Base-by-base conservation (phyloP, 2,329 filamentous ascomycete species). In the Aspergillus proliferans region DNA sequence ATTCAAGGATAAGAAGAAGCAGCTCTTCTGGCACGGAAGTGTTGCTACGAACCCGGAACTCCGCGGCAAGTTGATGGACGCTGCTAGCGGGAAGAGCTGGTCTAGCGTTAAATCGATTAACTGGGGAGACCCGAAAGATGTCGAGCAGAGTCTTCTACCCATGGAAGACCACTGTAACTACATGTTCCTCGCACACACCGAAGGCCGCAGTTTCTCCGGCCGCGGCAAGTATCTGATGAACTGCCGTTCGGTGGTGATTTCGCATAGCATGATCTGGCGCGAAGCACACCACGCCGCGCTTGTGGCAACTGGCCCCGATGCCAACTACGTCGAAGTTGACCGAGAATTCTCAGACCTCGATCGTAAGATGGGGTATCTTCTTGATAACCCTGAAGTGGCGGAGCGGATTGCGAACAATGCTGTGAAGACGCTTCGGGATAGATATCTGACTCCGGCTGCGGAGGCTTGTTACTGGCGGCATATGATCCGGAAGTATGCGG, bases 271-370 rank as follows among this genome's bases (percentile, higher is more conserved):
- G 19, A 62, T 69, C 42, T 80, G 75, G 71, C 65, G 71, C 7
- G 73, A 78, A 51, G 73, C 73, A 41, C 74, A 79, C 48, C 71
- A 76, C 42, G 71, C 70, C 0, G 70, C 77, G 0, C 58, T 80
- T 30, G 56, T 71, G 6, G 57, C 70, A 1, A 65, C 66, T 1
- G 76, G 76, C 0, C 69, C 73, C 1, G 67, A 75, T 3, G 73
- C 76, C 24, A 80, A 79, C 50, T 77, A 71, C 39, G 67, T 80
- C 12, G 64, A 74, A 49, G 75, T 79, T 1, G 61, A 72, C 19
- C 59, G 68, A 4, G 74, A 80, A 58, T 86, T 82, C 62, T 78
- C 77, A 36, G 81, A 86, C 54, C 69, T 83, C 49, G 64, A 69
- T 10, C 54, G 59, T 6, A 74, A 71, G 48, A 67, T 76, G 38